Conservation (phyloP, 805 yeast genomes). For the Deakozyma indianensis region DNA sequence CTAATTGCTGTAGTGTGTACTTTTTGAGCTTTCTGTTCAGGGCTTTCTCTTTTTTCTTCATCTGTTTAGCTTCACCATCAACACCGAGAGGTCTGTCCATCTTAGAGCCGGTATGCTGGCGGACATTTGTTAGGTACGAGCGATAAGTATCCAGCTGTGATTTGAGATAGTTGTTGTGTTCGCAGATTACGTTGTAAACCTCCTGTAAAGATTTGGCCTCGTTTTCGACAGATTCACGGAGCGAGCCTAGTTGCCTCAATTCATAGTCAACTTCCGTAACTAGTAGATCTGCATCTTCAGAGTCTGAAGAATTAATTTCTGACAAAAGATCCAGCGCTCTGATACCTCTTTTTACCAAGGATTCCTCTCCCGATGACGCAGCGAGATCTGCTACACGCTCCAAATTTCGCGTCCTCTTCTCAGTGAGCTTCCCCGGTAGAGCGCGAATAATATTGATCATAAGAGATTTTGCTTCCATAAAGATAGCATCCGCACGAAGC, state of each 20-base stretch:
- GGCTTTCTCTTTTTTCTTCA: conserved; percentile 6
- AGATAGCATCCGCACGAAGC: conserved; percentile 19
- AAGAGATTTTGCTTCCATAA: conserved; percentile 22
- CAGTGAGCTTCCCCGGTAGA: conserved; percentile 14
- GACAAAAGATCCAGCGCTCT: conserved; percentile 18
- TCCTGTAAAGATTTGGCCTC: conserved; percentile 20
- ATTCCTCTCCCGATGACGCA: conserved; percentile 15
- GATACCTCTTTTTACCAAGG: conserved; percentile 20
- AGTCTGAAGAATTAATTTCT: conserved; percentile 13
- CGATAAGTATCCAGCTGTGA: conserved; percentile 23
- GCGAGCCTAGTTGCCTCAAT: conserved; percentile 20
- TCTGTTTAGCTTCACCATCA: conserved; percentile 7
- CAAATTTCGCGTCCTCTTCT: conserved; percentile 8
- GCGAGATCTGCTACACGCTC: conserved; percentile 19
- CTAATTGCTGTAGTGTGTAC: conserved; percentile 15
- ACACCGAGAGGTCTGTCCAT: conserved; percentile 12
- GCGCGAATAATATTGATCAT: conserved; percentile 23
- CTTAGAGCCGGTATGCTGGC: conserved; percentile 19
- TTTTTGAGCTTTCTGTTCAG: conserved; percentile 12
- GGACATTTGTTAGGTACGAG: conserved; percentile 22
- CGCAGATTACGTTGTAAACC: conserved; percentile 19
- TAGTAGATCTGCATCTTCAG: conserved; percentile 16
- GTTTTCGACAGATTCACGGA: conserved; percentile 16
- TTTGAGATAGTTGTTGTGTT: conserved; percentile 23
- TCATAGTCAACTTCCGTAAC: conserved; percentile 22